Conservation (phyloP, 257 asterid species). For the Apocynum venetum region DNA sequence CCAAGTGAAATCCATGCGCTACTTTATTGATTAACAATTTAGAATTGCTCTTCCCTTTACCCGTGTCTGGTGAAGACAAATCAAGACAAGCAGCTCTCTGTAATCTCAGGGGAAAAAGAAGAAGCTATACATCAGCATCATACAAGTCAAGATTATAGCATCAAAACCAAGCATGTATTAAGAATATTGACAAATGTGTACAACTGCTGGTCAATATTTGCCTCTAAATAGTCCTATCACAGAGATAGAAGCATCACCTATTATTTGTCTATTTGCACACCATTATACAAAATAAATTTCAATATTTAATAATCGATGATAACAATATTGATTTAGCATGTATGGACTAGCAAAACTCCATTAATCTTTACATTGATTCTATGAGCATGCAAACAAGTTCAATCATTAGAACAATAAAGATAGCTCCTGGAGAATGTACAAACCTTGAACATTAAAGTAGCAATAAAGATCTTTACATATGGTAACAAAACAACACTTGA, state of each 20-base stretch:
- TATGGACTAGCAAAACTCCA: not conserved
- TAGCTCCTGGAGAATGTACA: not conserved
- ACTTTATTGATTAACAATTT: constrained; percentile 44
- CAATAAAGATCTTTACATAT: not conserved
- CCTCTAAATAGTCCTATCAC: not conserved
- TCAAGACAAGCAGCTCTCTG: constrained; percentile 47
- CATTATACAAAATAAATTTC: not conserved
- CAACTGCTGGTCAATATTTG: too few species aligned
- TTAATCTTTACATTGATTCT: not conserved
- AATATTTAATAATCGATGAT: not conserved
- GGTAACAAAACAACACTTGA: not conserved
- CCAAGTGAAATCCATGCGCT: constrained; percentile 66
- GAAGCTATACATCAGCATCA: not conserved
- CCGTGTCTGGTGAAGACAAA: constrained; percentile 58
- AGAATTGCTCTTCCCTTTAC: constrained; percentile 61
- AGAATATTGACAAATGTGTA: not conserved
- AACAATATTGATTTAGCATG: not conserved
- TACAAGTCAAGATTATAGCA: not conserved
- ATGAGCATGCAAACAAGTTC: not conserved
- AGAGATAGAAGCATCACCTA: not conserved
- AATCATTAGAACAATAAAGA: not conserved
- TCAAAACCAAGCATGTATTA: not conserved
- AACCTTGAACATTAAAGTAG: not conserved
- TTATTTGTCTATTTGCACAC: not conserved
- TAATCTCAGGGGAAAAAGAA: constrained; percentile 16